Conservation (phyloP, 2,329 filamentous ascomycete species). For the Penicillium griseofulvum region DNA sequence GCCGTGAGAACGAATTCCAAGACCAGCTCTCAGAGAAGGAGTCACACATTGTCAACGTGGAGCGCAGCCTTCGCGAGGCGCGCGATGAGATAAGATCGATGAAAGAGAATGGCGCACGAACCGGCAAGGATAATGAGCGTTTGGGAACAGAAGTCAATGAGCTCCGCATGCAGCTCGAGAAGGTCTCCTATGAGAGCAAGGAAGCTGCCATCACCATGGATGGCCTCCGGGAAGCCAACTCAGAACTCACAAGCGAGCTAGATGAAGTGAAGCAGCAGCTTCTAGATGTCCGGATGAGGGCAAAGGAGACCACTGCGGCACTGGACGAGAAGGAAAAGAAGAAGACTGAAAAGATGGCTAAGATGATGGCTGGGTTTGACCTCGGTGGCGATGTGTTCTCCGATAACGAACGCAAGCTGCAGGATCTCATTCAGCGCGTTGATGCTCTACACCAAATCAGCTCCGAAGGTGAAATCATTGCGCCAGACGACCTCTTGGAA, state of each 20-base stretch:
- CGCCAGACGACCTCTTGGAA: slow-evolving; percentile 75
- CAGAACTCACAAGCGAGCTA: slow-evolving; percentile 84
- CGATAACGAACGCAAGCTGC: slow-evolving; percentile 82
- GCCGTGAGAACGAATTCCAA: slow-evolving; percentile 93
- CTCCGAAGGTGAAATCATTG: slow-evolving; percentile 72
- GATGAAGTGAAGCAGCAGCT: slow-evolving; percentile 96
- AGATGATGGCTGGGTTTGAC: slow-evolving; percentile 99
- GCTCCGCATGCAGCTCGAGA: slow-evolving; percentile 94
- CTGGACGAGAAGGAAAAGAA: slow-evolving; percentile 97
- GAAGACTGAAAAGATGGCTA: slow-evolving; percentile 98
- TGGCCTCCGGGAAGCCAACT: slow-evolving; percentile 90
- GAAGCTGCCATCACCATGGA: slow-evolving; percentile 98
- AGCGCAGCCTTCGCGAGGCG: slow-evolving; percentile 76
- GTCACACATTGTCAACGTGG: slow-evolving; percentile 71
- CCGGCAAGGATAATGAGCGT: slow-evolving; percentile 86
- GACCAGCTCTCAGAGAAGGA: slow-evolving; percentile 95
- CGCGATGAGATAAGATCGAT: slow-evolving; percentile 82
- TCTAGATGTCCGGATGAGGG: slow-evolving; percentile 92
- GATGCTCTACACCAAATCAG: slow-evolving; percentile 76
- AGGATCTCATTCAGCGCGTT: slow-evolving; percentile 77
- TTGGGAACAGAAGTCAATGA: slow-evolving; percentile 84
- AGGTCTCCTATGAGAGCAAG: slow-evolving; percentile 92
- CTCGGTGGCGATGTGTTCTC: slow-evolving; percentile 90
- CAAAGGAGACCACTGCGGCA: slow-evolving; percentile 85
- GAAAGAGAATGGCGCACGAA: slow-evolving; percentile 80